phyloP scores from a whole-genome alignment of 2,329 filamentous ascomycete species.

The Xylariaceae sp. region DNA sequence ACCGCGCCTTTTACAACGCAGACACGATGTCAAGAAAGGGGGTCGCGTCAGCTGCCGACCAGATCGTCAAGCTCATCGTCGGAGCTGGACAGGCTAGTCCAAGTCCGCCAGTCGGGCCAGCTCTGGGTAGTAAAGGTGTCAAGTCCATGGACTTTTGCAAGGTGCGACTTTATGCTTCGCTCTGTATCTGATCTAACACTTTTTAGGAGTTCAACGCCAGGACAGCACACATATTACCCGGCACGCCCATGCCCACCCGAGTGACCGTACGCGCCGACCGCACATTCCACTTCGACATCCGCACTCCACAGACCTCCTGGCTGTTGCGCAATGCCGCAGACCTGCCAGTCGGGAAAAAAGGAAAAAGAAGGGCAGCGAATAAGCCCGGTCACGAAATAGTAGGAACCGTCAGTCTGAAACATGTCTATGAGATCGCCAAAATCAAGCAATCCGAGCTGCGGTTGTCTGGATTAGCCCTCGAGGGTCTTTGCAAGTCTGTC shows the following conservation, averaged over 20 bases:
- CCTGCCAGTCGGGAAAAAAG: conserved; percentile 68
- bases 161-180: conserved; percentile 45
- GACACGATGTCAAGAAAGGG: conserved; percentile 52
- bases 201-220: conserved; percentile 91
- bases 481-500: conserved; percentile 70
- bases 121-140: conserved; percentile 93
- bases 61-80: conserved; percentile 95
- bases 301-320: conserved; percentile 92
- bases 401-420: conserved; percentile 88
- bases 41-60: conserved; percentile 49
- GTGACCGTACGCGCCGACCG: conserved; percentile 91
- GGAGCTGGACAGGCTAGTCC: conserved; percentile 93
- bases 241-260: conserved; percentile 85
- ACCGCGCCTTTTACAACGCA: conserved; percentile 3
- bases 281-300: conserved; percentile 87
- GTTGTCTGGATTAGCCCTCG: conserved; percentile 66
- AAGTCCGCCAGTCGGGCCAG: conserved; percentile 92
- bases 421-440: conserved; percentile 95
- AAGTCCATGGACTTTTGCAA: conserved; percentile 99
- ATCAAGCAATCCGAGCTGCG: conserved; percentile 83
- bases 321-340: conserved; percentile 82
- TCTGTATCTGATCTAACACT: conserved; percentile 16
- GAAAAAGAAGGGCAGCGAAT: conserved; percentile 73
- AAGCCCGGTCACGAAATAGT: conserved; percentile 74
- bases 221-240: conserved; percentile 77